Evolutionary conservation across 129 eudicot species (phyloP).

Genomic region (Mikania micrantha): DNA sequence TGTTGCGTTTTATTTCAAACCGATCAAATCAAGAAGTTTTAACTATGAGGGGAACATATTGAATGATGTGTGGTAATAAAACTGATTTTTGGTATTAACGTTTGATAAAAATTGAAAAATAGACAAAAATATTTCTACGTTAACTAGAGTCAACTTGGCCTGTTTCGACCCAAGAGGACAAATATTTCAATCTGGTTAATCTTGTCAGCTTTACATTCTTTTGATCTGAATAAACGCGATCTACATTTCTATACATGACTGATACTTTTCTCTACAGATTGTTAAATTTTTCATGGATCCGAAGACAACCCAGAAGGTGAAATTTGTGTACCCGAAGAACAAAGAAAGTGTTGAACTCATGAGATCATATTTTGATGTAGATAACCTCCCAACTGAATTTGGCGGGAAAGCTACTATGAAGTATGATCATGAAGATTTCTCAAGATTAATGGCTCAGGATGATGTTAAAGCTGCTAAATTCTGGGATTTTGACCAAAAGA

Average conservation of each 20-base stretch:
- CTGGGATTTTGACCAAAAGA: conserved; percentile 64
- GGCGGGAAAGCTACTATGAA: conserved; percentile 77
- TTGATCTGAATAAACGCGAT: neutral
- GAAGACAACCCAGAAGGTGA: conserved; percentile 62
- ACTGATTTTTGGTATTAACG: neutral
- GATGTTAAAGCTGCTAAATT: conserved; percentile 71
- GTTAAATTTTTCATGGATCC: conserved; percentile 75
- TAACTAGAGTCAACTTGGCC: neutral
- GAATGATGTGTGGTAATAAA: neutral
- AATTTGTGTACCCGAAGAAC: conserved; percentile 75
- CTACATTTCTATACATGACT: neutral
- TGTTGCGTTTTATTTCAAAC: neutral
- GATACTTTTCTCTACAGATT: conserved; percentile 28
- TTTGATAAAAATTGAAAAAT: neutral
- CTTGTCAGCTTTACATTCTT: neutral
- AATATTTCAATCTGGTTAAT: neutral
- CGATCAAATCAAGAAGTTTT: neutral
- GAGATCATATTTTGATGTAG: conserved; percentile 66
- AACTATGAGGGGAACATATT: neutral
- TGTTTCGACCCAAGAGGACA: neutral
- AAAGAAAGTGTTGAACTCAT: conserved; percentile 71
- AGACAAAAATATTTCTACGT: neutral
- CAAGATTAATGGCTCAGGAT: conserved; percentile 79
- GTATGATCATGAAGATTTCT: conserved; percentile 88
- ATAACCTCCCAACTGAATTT: conserved; percentile 85